phyloP scores from a whole-genome alignment of 2,329 filamentous ascomycete species.

The Thermothelomyces thermophilus region DNA sequence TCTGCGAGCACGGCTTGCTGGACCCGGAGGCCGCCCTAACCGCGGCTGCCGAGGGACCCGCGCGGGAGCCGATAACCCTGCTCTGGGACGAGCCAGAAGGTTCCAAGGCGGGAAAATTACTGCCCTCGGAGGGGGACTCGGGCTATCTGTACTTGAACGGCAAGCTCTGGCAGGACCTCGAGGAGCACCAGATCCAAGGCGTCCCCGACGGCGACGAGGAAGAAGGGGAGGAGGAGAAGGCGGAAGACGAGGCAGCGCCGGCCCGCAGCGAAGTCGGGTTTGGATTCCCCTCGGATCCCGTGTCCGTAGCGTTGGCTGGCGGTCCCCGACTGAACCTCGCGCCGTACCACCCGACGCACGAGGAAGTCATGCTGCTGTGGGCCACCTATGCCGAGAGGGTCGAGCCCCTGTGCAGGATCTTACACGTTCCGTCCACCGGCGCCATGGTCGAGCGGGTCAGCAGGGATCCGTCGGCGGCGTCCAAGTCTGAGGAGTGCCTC shows the following conservation, averaged over 20 bases:
- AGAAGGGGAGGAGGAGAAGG: background rate
- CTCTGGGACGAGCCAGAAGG: background rate
- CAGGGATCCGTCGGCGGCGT: background rate
- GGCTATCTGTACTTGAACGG: background rate
- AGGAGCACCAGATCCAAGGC: background rate
- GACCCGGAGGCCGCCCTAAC: background rate
- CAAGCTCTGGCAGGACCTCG: background rate
- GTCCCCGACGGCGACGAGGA: background rate
- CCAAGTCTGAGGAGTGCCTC: background rate
- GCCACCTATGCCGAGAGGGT: background rate
- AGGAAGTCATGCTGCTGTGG: background rate
- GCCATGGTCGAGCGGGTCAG: background rate
- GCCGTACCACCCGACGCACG: background rate
- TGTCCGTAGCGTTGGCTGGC: background rate
- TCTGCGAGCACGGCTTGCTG: background rate
- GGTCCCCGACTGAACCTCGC: background rate
- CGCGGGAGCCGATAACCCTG: background rate
- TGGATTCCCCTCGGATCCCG: background rate
- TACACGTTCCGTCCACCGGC: background rate
- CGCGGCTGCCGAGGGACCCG: background rate
- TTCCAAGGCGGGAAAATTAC: background rate
- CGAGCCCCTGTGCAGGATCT: constrained; percentile 1
- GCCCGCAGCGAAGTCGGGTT: no score
- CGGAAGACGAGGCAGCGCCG: background rate
- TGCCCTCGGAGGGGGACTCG: background rate